Conservation (phyloP, 768 basidiomycete genomes). For the Pleurotus salmoneostramineus region DNA sequence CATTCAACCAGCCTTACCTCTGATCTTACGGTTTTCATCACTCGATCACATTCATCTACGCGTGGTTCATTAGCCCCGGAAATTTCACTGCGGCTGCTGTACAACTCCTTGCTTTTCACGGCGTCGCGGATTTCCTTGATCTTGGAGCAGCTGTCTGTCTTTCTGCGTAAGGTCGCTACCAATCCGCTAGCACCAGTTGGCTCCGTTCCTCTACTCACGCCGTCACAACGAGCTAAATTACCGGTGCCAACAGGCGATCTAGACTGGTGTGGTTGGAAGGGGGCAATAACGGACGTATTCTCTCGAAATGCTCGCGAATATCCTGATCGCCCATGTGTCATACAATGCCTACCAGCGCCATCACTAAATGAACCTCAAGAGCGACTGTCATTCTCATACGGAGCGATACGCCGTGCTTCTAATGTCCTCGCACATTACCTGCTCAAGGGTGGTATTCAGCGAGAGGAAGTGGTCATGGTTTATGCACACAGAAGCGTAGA, state of each 20-base stretch:
- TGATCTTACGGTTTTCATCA: slow-evolving; percentile 91
- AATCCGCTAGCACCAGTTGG: slow-evolving; percentile 72
- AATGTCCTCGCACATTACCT: slow-evolving; percentile 92
- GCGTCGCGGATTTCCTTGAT: slow-evolving; percentile 70
- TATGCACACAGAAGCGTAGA: slow-evolving; percentile 97
- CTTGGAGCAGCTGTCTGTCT: slow-evolving; percentile 78
- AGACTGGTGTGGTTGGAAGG: slow-evolving; percentile 97
- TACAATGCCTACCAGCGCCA: slow-evolving; percentile 63
- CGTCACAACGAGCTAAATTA: slow-evolving; percentile 61
- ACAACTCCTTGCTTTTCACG: slow-evolving; percentile 94
- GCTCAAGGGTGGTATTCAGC: slow-evolving; percentile 76
- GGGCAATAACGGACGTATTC: slow-evolving; percentile 95
- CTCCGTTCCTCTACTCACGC: slow-evolving; percentile 75
- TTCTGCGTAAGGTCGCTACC: slow-evolving; percentile 67
- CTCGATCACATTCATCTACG: slow-evolving; percentile 61
- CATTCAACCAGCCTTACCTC: slow-evolving; percentile 79
- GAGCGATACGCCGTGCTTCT: slow-evolving; percentile 75
- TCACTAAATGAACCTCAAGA: slow-evolving; percentile 42
- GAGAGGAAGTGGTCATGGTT: slow-evolving; percentile 97
- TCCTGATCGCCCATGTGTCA: slow-evolving; percentile 85
- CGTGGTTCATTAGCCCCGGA: slow-evolving; percentile 69
- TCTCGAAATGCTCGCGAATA: slow-evolving; percentile 75
- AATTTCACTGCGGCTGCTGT: slow-evolving; percentile 79
- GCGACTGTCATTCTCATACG: slow-evolving; percentile 68
- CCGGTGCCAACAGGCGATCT: slow-evolving; percentile 87